Percentiles rank a stretch among this genome's conserved stretches.
phyloP scores from a whole-genome alignment of 2,329 filamentous ascomycete species.

The Pseudogymnoascus sp. region DNA sequence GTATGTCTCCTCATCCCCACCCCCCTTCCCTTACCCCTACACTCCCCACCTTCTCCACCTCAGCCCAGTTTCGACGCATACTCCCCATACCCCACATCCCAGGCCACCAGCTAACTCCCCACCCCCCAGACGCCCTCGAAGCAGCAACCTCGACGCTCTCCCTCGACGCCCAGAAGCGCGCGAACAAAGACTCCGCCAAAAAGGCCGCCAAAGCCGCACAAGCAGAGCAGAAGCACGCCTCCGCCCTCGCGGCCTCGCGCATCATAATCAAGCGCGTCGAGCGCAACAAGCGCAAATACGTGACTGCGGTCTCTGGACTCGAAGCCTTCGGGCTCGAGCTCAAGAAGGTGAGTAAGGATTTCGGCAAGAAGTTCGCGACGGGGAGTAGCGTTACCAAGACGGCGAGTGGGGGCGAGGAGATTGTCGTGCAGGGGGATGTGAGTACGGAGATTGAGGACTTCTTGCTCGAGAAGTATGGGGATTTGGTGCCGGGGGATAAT shows the following conservation, averaged over 20 bases:
- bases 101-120: slow-evolving; percentile 8
- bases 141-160: slow-evolving; percentile 81
- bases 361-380: slow-evolving; percentile 98
- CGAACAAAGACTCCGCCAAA: slow-evolving; percentile 92
- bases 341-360: slow-evolving; percentile 93
- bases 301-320: slow-evolving; percentile 84
- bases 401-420: slow-evolving; percentile 81
- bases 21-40: too few species aligned
- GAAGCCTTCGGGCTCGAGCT: slow-evolving; percentile 87
- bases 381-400: slow-evolving; percentile 88
- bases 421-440: slow-evolving; percentile 94
- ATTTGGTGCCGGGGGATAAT: slow-evolving; percentile 82
- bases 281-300: slow-evolving; percentile 95
- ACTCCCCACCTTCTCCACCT: neutral
- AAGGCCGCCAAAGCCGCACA: slow-evolving; percentile 92
- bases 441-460: slow-evolving; percentile 93
- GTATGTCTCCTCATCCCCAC: slow-evolving; percentile 39
- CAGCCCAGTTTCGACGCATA: slow-evolving; percentile 2
- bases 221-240: slow-evolving; percentile 73
- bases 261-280: slow-evolving; percentile 94
- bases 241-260: slow-evolving; percentile 74
- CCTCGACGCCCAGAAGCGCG: slow-evolving; percentile 86
- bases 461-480: slow-evolving; percentile 77
- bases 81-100: neutral
- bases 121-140: slow-evolving; percentile 61